These are phyloP conservation scores for Apiotrichum mycotoxinovorans DNA, from an alignment of 1,284 basidiomycete genomes.

Conservation along the genomic window DNA sequence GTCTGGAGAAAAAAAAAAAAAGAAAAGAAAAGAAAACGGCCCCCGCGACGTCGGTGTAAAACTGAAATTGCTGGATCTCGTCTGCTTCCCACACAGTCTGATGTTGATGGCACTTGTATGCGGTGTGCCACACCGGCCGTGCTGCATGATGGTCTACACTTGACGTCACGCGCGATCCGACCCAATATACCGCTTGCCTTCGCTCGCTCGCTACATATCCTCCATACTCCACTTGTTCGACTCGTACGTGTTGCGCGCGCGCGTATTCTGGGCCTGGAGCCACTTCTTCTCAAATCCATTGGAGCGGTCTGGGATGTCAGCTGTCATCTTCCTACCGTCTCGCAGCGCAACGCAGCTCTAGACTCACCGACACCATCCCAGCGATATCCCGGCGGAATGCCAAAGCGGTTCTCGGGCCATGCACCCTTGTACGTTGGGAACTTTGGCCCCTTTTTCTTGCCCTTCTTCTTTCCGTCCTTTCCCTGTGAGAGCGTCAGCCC, in stretches of 20 bases:
- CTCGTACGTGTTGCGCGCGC: constrained; percentile 64
- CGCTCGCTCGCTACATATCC: constrained; percentile 83
- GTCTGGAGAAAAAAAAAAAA: too few species aligned
- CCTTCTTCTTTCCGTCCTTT: constrained; percentile 76
- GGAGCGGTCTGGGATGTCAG: constrained; percentile 64
- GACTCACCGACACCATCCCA: constrained; percentile 92
- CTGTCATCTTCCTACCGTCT: background rate
- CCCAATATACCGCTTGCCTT: too few species aligned
- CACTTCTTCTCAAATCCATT: constrained; percentile 93
- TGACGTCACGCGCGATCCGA: too few species aligned
- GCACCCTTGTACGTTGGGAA: constrained; percentile 84
- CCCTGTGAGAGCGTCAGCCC: constrained; percentile 13
- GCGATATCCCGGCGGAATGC: constrained; percentile 88
- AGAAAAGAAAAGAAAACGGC: too few species aligned
- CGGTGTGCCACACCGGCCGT: too few species aligned
- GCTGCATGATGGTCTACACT: too few species aligned
- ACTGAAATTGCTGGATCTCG: too few species aligned
- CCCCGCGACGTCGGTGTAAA: too few species aligned
- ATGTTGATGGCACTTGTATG: too few species aligned
- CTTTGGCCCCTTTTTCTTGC: constrained; percentile 74
- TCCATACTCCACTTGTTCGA: constrained; percentile 81
- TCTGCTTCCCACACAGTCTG: too few species aligned
- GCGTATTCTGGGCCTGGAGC: constrained; percentile 75
- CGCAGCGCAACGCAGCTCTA: constrained; percentile 1
- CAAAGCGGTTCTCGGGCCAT: constrained; percentile 90